Base-by-base conservation (phyloP, 1,139 yeast species). In the Kluyveromyces sp. region DNA sequence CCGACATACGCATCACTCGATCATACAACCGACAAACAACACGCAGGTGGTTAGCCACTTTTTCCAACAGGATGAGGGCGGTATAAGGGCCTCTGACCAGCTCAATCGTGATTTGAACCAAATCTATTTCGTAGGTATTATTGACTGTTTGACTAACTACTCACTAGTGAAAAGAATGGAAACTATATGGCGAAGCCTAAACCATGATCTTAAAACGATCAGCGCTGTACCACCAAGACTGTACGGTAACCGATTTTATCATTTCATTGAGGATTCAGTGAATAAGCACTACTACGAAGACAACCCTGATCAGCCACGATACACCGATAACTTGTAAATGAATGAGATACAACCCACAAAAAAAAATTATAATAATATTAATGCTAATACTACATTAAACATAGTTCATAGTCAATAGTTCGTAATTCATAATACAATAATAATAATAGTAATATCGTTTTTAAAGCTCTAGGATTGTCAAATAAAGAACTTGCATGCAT, bases 221-320 rank as follows among this genome's bases (percentile, higher is more conserved):
- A 86, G 96, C 53, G 95, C 98, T 0, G 74, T 94, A 7, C 98
- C 98, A 0, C 90, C 97, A 0, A 61, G 60, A 15, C 97, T 90
- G 56, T 94, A 94, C 61, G 97, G 97, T 21, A 82, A 83, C 50
- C 72, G 99, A 56, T 90, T 94, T 64, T 70, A 83, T 51, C 70
- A 71, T 25, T 94, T 94, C 61, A 81, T 94, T 32, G 60, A 57
- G 34, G 54, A 57, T 29, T 58, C 66, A 3, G 56, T 61, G 4
- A 60, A 41, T 27, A 41, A 41, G 26, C 43, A 41, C 25, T 41
- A 39, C 29, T 39, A 41, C 31, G 43, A 41, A 21, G 43, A 41
- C 25, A 27, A 34, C 29, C 37, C 31, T 26, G 28, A 28, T 15
- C 36, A 33, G 37, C 4, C 42, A 21, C 31, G 25, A 8, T 10